phyloP scores from a whole-genome alignment of 306 rosid species.

The Quercus berberidifolia region DNA sequence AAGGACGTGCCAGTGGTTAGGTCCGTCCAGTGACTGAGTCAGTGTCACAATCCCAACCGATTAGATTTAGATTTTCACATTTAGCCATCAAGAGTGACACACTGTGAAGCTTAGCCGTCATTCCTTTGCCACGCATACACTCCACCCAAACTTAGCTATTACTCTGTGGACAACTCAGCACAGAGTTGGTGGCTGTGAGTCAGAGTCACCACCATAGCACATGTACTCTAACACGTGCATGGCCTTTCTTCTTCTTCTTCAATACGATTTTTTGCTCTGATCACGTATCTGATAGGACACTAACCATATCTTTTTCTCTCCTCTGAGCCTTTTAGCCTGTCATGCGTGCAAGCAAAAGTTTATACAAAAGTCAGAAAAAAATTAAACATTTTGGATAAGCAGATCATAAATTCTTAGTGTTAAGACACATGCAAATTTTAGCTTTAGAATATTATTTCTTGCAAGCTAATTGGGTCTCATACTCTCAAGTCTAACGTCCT shows the following conservation, averaged over 20 bases:
- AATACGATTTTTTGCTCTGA: background rate
- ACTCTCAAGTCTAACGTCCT: no score
- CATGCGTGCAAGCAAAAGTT: background rate
- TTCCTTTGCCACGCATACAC: constrained; percentile 18
- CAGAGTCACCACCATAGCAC: constrained; percentile 4
- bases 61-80: background rate
- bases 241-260: background rate
- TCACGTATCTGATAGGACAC: constrained; percentile 12
- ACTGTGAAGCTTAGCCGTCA: constrained; percentile 1
- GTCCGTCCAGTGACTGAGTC: no score
- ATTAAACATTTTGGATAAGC: background rate
- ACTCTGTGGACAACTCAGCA: constrained; percentile 4
- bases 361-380: background rate
- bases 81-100: background rate
- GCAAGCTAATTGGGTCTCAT: no score
- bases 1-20: constrained; percentile 31
- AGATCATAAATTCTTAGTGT: background rate
- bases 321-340: background rate
- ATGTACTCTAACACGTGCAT: constrained; percentile 15
- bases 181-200: background rate
- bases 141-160: background rate
- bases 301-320: constrained; percentile 3
- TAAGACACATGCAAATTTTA: no score
- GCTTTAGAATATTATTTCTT: no score
- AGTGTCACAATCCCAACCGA: background rate